These are phyloP conservation scores for Suillus variegatus DNA, from an alignment of 768 basidiomycete species.

Conservation along the genomic window DNA sequence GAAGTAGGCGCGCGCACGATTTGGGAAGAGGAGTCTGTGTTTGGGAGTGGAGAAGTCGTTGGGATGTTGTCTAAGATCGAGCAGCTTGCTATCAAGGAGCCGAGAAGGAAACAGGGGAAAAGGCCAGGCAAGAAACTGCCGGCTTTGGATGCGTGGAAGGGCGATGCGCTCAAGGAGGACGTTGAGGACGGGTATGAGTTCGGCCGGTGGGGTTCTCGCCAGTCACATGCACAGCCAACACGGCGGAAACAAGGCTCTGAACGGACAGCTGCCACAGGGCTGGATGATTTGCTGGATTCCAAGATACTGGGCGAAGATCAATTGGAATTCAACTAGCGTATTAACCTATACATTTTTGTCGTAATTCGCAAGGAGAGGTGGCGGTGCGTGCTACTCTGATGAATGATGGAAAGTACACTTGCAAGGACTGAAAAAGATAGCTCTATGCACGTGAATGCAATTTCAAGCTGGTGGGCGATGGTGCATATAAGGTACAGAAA, in stretches of 20 bases:
- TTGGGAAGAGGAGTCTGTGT: constrained; percentile 48
- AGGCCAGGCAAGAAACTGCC: constrained; percentile 29
- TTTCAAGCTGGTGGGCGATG: neutral
- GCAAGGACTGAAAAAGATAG: neutral
- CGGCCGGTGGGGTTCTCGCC: constrained; percentile 46
- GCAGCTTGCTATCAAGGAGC: constrained; percentile 6
- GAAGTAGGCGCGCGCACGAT: constrained; percentile 59
- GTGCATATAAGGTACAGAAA: neutral
- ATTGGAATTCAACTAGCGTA: neutral
- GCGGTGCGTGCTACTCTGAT: neutral
- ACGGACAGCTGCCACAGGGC: neutral
- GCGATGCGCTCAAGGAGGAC: constrained; percentile 23
- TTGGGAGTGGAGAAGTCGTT: constrained; percentile 56
- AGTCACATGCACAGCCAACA: too few species aligned
- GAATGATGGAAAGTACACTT: constrained; percentile 4
- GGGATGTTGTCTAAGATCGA: constrained; percentile 54
- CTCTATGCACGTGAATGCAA: neutral
- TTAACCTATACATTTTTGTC: constrained; percentile 1
- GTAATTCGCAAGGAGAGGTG: neutral
- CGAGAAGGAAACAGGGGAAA: too few species aligned
- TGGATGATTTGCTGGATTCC: neutral
- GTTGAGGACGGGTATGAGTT: constrained; percentile 50
- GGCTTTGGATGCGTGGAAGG: constrained; percentile 44
- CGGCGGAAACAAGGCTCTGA: neutral
- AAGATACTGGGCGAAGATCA: neutral